These are phyloP conservation scores for Gracilaria caudata DNA, from an alignment of 23 red algal species.

Conservation along the genomic window DNA sequence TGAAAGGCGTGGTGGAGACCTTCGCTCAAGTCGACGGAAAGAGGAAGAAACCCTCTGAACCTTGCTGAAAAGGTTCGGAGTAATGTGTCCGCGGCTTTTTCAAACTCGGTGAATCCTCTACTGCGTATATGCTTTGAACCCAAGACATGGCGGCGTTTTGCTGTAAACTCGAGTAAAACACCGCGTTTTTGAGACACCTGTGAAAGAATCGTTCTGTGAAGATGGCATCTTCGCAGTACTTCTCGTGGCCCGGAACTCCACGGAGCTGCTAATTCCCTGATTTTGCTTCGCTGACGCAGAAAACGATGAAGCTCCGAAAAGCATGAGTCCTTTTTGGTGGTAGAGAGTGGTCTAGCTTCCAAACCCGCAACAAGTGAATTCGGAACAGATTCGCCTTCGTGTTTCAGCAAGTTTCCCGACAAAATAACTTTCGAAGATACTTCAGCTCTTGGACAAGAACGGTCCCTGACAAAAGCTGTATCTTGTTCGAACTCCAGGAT, in stretches of 20 bases:
- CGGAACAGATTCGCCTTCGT: neutral
- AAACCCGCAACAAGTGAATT: neutral
- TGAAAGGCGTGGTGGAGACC: neutral
- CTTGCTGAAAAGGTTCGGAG: neutral
- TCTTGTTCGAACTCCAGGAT: neutral
- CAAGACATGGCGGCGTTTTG: neutral
- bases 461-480: neutral
- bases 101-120: neutral
- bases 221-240: conserved; percentile 8
- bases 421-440: neutral
- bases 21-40: neutral
- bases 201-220: neutral
- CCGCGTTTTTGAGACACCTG: neutral
- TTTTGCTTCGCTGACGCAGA: neutral
- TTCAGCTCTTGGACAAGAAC: neutral
- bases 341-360: neutral
- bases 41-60: neutral
- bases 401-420: neutral
- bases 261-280: neutral
- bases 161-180: neutral
- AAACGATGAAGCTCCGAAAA: neutral
- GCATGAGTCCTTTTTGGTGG: neutral
- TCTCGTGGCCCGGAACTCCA: conserved; percentile 15
- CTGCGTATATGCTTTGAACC: neutral
- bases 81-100: neutral